Conservation (phyloP, 1,284 basidiomycete species). For the Irpex rosettiformis region DNA sequence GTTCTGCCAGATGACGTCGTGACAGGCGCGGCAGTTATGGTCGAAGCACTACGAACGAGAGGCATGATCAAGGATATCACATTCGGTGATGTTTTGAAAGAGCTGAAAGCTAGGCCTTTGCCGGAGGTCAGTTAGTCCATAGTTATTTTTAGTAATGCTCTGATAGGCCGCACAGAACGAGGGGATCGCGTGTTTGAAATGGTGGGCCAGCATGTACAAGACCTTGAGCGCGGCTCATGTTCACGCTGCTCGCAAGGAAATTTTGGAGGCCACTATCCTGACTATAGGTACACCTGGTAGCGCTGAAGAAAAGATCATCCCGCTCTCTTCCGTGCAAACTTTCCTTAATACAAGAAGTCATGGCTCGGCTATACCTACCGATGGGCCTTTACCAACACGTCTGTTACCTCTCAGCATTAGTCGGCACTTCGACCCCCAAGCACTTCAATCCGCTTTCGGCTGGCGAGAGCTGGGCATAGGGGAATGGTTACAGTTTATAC, state of each 20-base stretch:
- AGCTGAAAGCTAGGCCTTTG: conserved; percentile 75
- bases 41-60: conserved; percentile 63
- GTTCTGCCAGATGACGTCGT: conserved; percentile 69
- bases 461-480: conserved; percentile 81
- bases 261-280: conserved; percentile 72
- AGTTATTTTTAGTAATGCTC: too few relatives aligned
- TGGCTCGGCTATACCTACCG: conserved; percentile 66
- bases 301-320: conserved; percentile 53
- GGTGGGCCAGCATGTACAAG: conserved; percentile 79
- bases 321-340: conserved; percentile 66
- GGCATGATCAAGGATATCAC: conserved; percentile 80
- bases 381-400: conserved; percentile 79
- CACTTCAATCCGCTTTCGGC: conserved; percentile 62
- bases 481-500: conserved; percentile 77
- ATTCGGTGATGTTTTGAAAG: conserved; percentile 83
- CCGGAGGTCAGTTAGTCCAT: conserved; percentile 41
- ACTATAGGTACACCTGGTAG: conserved; percentile 37
- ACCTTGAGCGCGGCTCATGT: conserved; percentile 42
- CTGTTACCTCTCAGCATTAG: conserved; percentile 75
- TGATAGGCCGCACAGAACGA: too few relatives aligned
- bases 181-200: conserved; percentile 80
- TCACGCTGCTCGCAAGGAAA: conserved; percentile 49
- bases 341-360: conserved; percentile 72
- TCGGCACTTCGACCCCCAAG: conserved; percentile 55
- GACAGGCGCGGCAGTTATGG: conserved; percentile 61